Evolutionary conservation across 257 asterid genomes (phyloP).

Genomic region (Ehretia macrophylla): DNA sequence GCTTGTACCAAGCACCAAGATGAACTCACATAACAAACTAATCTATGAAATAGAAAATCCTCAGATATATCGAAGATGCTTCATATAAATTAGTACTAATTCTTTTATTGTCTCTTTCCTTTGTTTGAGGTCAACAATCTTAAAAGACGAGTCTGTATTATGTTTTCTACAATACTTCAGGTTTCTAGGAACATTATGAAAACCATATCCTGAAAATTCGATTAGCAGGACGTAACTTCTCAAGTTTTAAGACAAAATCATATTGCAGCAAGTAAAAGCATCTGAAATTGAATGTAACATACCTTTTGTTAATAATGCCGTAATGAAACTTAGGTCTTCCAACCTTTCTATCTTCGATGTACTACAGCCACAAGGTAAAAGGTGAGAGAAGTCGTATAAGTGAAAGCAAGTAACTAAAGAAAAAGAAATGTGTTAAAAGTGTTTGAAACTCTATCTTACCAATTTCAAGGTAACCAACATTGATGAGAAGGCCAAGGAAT

Average conservation of each 20-base stretch:
- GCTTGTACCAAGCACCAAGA: background rate
- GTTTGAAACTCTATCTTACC: slow-evolving; percentile 35
- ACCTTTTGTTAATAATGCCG: slow-evolving; percentile 91
- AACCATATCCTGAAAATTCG: no score
- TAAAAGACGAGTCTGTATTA: no score
- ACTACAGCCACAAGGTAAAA: slow-evolving; percentile 36
- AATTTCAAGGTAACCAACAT: slow-evolving; percentile 80
- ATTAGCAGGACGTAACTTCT: no score
- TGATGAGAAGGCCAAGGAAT: slow-evolving; percentile 87
- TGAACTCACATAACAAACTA: no score
- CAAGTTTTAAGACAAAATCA: background rate
- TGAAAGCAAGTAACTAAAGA: slow-evolving; percentile 1
- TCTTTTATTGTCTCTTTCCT: no score
- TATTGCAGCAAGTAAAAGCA: background rate
- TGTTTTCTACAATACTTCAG: no score
- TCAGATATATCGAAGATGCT: no score
- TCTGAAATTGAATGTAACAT: background rate
- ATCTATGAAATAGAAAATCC: no score
- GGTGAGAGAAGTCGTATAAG: slow-evolving; percentile 1
- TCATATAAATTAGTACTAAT: no score
- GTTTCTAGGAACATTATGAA: no score
- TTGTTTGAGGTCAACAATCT: no score
- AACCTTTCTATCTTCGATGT: slow-evolving; percentile 60
- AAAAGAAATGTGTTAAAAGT: background rate
- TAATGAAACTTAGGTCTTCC: slow-evolving; percentile 84